A percentile compares a stretch with the other conserved stretches of the same genome.
phyloP scores from a whole-genome alignment of 148 eudicot species.

The Persicaria tinctoria region DNA sequence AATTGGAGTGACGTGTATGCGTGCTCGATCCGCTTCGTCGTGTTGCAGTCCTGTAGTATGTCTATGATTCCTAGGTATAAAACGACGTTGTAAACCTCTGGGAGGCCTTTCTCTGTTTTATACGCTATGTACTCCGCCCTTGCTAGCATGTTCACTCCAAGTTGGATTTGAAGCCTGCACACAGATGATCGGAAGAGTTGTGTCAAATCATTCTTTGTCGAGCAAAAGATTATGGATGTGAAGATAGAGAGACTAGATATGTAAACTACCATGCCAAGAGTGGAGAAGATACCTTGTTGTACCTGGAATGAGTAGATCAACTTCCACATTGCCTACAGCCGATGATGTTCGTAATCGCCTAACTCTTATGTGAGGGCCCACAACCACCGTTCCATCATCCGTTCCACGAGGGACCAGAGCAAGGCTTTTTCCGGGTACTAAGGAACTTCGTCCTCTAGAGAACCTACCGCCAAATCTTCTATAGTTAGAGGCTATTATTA shows the following conservation, averaged over 20 bases:
- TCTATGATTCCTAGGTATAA: slow-evolving; percentile 22
- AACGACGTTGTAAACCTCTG: slow-evolving; percentile 75
- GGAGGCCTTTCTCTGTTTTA: slow-evolving; percentile 21
- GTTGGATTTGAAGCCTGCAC: slow-evolving; percentile 80
- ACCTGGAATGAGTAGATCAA: slow-evolving; percentile 98
- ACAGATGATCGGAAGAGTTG: not conserved
- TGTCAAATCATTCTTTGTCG: too few species aligned
- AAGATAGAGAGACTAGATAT: too few species aligned
- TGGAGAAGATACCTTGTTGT: slow-evolving; percentile 60
- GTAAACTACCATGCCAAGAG: too few species aligned
- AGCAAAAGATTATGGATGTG: too few species aligned
- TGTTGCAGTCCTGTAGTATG: slow-evolving; percentile 40
- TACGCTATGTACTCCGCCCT: slow-evolving; percentile 65
- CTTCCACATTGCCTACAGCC: slow-evolving; percentile 83
- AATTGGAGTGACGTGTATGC: slow-evolving; percentile 82
- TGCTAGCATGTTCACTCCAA: slow-evolving; percentile 95
- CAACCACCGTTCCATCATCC: slow-evolving; percentile 60
- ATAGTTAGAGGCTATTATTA: not conserved
- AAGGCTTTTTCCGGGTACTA: slow-evolving; percentile 74
- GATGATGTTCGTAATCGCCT: slow-evolving; percentile 74
- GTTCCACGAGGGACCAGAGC: slow-evolving; percentile 82
- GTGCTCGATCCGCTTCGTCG: slow-evolving; percentile 71
- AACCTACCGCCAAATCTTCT: slow-evolving; percentile 33
- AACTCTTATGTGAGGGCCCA: slow-evolving; percentile 88
- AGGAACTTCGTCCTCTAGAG: slow-evolving; percentile 63